These are phyloP conservation scores for Stemphylium beticola DNA, from an alignment of 2,329 filamentous ascomycete species.

Conservation along the genomic window DNA sequence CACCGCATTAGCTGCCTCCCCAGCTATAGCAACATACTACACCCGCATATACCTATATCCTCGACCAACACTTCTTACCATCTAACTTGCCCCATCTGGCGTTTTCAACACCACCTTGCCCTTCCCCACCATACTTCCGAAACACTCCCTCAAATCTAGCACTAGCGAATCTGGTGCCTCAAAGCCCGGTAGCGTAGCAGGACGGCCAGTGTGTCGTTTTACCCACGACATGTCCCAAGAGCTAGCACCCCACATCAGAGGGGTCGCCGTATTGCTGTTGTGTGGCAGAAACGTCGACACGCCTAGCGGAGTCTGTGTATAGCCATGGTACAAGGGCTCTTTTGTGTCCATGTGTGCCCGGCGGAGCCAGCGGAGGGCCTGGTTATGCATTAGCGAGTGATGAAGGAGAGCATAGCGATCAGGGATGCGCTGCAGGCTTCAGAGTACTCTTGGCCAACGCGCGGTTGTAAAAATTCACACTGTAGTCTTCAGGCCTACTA, in stretches of 20 bases:
- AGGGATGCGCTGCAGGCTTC: too few relatives aligned
- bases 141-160: conserved; percentile 51
- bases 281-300: conserved; percentile 47
- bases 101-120: conserved; percentile 25
- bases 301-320: conserved; percentile 45
- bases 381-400: too few relatives aligned
- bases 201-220: conserved; percentile 40
- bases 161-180: conserved; percentile 51
- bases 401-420: too few relatives aligned
- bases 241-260: conserved; percentile 49
- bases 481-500: too few relatives aligned
- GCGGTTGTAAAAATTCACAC: too few relatives aligned
- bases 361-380: conserved; percentile 51
- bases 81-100: conserved; percentile 29
- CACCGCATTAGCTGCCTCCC: background rate
- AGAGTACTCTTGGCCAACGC: too few relatives aligned
- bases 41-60: conserved; percentile 42
- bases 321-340: conserved; percentile 18
- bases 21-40: conserved; percentile 29
- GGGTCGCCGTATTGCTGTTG: conserved; percentile 25
- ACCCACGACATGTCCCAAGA: conserved; percentile 49
- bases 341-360: conserved; percentile 42
- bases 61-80: conserved; percentile 38
- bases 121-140: conserved; percentile 28
- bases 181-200: conserved; percentile 47